phyloP scores from a whole-genome alignment of 1,284 basidiomycete species.

The Puccinia triticina region DNA sequence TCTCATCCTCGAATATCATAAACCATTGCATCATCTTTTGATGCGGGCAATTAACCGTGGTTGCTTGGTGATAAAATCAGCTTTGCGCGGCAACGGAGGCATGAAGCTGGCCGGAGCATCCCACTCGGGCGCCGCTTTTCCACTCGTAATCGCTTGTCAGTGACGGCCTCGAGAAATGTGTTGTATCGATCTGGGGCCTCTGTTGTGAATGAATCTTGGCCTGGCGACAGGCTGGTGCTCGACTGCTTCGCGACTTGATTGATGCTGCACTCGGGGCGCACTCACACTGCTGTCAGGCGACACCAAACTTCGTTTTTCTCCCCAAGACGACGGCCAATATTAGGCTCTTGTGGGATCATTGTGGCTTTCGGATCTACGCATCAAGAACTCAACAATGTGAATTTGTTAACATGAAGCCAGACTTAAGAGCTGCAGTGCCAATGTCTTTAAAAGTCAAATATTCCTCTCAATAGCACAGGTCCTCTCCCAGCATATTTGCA shows the following conservation, averaged over 20 bases:
- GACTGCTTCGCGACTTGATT: not conserved
- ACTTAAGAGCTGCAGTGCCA: too few species aligned
- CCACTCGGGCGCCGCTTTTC: too few species aligned
- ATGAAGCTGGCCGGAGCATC: too few species aligned
- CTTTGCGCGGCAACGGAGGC: too few species aligned
- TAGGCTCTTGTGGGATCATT: not conserved
- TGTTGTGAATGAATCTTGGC: too few species aligned
- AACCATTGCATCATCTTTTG: not conserved
- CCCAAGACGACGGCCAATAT: conserved; percentile 7
- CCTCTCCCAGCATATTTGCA: too few species aligned
- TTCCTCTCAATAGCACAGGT: not conserved
- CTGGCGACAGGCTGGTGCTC: not conserved
- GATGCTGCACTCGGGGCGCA: not conserved
- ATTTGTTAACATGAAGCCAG: not conserved
- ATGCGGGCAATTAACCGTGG: too few species aligned
- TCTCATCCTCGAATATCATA: not conserved
- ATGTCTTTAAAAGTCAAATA: too few species aligned
- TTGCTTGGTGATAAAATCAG: too few species aligned
- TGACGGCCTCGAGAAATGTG: too few species aligned
- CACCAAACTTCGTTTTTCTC: not conserved
- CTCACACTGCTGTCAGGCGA: not conserved
- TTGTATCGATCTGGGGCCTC: too few species aligned
- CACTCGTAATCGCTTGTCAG: too few species aligned
- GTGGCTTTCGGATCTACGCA: not conserved
- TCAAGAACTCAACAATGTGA: not conserved